phyloP scores from a whole-genome alignment of 345 rosid species.

The Dovyalis caffra region DNA sequence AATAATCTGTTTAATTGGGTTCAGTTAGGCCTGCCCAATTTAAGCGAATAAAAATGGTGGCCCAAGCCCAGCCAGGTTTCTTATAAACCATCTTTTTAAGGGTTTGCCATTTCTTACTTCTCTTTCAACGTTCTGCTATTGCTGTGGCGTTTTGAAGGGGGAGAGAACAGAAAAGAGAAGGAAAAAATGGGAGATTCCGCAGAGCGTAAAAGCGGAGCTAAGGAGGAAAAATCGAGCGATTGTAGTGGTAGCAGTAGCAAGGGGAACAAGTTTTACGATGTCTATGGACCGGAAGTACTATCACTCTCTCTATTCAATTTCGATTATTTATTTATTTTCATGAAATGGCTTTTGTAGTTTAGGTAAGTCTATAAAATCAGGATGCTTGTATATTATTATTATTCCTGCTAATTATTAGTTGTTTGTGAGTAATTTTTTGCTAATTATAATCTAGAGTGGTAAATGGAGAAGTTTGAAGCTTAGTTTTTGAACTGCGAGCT shows the following conservation, averaged over 20 bases:
- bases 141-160: not conserved
- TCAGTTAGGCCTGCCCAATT: not conserved
- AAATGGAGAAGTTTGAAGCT: not conserved
- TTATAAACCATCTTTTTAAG: no score
- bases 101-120: not conserved
- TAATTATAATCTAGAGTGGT: not conserved
- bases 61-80: not conserved
- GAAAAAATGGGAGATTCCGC: constrained; percentile 38
- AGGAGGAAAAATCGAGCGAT: constrained; percentile 28
- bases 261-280: constrained; percentile 43
- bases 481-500: not conserved
- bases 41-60: not conserved
- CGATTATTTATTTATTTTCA: not conserved
- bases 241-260: constrained; percentile 7
- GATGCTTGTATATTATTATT: not conserved
- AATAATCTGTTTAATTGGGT: no score
- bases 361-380: not conserved
- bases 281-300: constrained; percentile 73
- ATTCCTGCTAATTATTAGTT: not conserved
- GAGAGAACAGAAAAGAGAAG: not conserved
- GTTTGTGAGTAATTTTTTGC: no score
- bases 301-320: not conserved
- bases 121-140: not conserved
- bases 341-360: no score
- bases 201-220: constrained; percentile 28